These are phyloP conservation scores for Trichoderma sp. DNA, from an alignment of 2,329 filamentous ascomycete genomes.

Conservation along the genomic window DNA sequence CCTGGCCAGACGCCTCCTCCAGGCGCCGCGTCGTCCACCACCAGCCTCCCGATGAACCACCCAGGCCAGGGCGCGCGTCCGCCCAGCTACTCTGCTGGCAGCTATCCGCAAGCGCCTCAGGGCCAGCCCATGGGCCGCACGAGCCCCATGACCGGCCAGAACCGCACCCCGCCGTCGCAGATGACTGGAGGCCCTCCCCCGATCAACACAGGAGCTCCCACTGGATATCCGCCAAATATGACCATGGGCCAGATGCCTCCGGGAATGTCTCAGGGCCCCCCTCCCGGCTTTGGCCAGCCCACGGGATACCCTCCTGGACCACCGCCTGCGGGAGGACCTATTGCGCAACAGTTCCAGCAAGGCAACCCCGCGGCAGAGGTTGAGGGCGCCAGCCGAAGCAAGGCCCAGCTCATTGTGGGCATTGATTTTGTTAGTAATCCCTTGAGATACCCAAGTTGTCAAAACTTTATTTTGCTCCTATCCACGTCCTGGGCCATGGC, in stretches of 20 bases:
- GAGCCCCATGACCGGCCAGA: conserved; percentile 54
- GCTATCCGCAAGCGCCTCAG: conserved; percentile 54
- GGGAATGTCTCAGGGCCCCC: conserved; percentile 38
- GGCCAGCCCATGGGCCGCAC: conserved; percentile 54
- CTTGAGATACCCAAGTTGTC: neutral
- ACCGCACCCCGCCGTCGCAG: conserved; percentile 61
- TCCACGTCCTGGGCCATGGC: neutral
- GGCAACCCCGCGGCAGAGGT: conserved; percentile 69
- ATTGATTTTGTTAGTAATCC: conserved; percentile 84
- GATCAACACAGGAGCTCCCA: conserved; percentile 66
- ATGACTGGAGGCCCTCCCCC: conserved; percentile 68
- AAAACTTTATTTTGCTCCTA: neutral
- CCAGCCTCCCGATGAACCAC: conserved; percentile 64
- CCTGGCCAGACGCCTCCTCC: conserved; percentile 42
- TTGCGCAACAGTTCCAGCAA: conserved; percentile 49
- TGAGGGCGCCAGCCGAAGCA: conserved; percentile 85
- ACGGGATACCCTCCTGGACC: conserved; percentile 54
- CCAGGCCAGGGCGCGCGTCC: conserved; percentile 62
- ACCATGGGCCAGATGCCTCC: conserved; percentile 50
- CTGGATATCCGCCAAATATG: conserved; percentile 64
- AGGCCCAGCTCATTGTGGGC: conserved; percentile 96
- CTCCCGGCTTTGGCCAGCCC: conserved; percentile 42
- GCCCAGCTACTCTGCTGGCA: conserved; percentile 62
- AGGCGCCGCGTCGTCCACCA: conserved; percentile 50
- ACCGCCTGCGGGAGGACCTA: conserved; percentile 42